Evolutionary conservation across 2,329 filamentous ascomycete species (phyloP).

Genomic region (Talaromyces verruculosus): DNA sequence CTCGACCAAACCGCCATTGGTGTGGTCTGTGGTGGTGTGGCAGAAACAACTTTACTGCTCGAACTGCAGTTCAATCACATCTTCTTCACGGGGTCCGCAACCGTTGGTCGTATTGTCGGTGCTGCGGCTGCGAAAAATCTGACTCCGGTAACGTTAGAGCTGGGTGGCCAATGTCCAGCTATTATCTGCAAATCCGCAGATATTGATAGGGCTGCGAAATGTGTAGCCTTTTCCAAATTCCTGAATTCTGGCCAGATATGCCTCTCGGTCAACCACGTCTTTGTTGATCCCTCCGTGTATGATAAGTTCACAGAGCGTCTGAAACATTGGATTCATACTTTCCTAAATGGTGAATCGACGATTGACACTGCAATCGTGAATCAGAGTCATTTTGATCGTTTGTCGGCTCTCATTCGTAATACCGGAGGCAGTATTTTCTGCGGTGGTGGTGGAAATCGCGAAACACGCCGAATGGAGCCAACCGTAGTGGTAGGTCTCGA

Average conservation of each 20-base stretch:
- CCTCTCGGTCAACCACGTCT: constrained; percentile 46
- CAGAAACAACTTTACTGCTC: constrained; percentile 41
- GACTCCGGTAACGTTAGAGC: constrained; percentile 48
- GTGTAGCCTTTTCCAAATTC: constrained; percentile 47
- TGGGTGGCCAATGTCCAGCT: constrained; percentile 49
- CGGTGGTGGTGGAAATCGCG: constrained; percentile 35
- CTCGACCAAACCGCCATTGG: constrained; percentile 43
- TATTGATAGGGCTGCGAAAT: constrained; percentile 45
- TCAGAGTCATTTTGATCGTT: constrained; percentile 44
- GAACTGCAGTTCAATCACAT: constrained; percentile 46
- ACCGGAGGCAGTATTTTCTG: constrained; percentile 42
- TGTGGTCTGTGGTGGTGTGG: constrained; percentile 38
- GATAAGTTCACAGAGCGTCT: constrained; percentile 40
- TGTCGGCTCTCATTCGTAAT: constrained; percentile 38
- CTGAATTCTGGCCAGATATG: constrained; percentile 48
- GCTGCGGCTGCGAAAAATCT: constrained; percentile 47
- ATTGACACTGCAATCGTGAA: constrained; percentile 44
- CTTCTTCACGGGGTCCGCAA: constrained; percentile 48
- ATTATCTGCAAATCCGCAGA: constrained; percentile 46
- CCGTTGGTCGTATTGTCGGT: constrained; percentile 41
- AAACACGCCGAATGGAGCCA: constrained; percentile 37
- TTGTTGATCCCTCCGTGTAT: constrained; percentile 44
- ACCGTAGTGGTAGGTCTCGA: constrained; percentile 43
- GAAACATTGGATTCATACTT: constrained; percentile 36
- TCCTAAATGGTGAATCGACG: constrained; percentile 29